Evolutionary conservation across 305 asterid genomes (phyloP), one percentile per base, ranked within the genome.

Genomic region (Fraxinus albicans): DNA sequence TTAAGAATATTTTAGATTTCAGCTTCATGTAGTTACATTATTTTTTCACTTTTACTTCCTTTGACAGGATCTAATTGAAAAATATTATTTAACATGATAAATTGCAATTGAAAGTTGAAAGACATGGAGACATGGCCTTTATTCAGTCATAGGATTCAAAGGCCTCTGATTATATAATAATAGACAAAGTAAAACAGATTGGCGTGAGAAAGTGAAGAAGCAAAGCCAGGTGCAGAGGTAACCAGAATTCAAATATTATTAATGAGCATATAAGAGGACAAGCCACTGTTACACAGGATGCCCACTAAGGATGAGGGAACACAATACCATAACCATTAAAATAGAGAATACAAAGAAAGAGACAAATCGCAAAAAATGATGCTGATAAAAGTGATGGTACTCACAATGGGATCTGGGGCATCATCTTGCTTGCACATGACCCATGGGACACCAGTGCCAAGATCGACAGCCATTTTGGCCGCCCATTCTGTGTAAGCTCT

Each of bases 221-320:
- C 50, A 83, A 85, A 58, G 82, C 87, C 94, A 88, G 87, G 96
- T 89, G 91, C 90, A 86, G 34, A 82, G 84, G 77, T 65, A 21
- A 78, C 81, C 84, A 79, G 82, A 76, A 80, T 75, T 83, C 53
- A 81, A 80, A 83, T 47, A 67, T 75, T 72, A 60, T 60, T 83
- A 80, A 74, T 53, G 82, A 76, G 82, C 84, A 84, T 29, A 53
- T 27, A 88, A 77, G 81, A 50, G 81, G 87, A 84, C 90, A 80
- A 86, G 55, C 79, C 58, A 83, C 79, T 47, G 76, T 60, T 74
- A 82, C 81, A 77, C 29, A 77, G 70, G 81, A 83, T 70, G 76
- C 82, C 81, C 87, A 83, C 86, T 65, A 70, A 44, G 73, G 42
- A 73, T 58, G 78, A 78, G 76, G 77, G 75, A 80, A 83, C 75